phyloP scores from a whole-genome alignment of 139 green algal species.

The Asterochloris sp. region DNA sequence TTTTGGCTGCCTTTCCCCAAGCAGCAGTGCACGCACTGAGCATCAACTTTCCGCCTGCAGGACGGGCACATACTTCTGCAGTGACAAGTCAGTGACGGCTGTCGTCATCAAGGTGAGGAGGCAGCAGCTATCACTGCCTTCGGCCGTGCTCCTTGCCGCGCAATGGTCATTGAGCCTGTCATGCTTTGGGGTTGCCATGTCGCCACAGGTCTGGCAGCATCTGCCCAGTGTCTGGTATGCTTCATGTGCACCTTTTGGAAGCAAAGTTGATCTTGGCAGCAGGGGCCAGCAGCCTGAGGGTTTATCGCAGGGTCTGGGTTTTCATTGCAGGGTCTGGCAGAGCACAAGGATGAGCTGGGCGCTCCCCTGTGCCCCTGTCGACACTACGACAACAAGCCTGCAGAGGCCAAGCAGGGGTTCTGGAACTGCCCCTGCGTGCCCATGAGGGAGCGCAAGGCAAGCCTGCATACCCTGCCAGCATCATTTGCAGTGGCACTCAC shows the following conservation, averaged over 20 bases:
- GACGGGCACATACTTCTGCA: slow-evolving; percentile 94
- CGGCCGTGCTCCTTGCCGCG: not conserved
- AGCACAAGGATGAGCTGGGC: slow-evolving; percentile 97
- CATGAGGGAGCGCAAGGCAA: slow-evolving; percentile 93
- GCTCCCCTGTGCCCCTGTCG: slow-evolving; percentile 96
- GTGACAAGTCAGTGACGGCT: slow-evolving; percentile 96
- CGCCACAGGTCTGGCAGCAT: not conserved
- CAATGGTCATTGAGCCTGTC: too few species aligned
- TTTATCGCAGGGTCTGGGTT: slow-evolving; percentile 75
- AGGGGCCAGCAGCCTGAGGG: too few species aligned
- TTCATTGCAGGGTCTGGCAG: slow-evolving; percentile 81
- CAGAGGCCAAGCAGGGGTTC: slow-evolving; percentile 91
- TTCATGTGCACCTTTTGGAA: too few species aligned
- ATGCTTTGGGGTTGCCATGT: too few species aligned
- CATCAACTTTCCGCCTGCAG: slow-evolving; percentile 39
- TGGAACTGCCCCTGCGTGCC: slow-evolving; percentile 99
- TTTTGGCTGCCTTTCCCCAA: not conserved
- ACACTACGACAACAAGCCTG: slow-evolving; percentile 98
- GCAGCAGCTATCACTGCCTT: not conserved
- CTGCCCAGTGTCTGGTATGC: not conserved
- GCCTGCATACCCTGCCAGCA: too few species aligned
- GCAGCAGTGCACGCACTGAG: not conserved
- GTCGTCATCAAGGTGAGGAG: slow-evolving; percentile 88
- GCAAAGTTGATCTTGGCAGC: too few species aligned
- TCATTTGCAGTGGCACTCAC: too few species aligned